Percentiles rank a stretch among this genome's conserved stretches.
Conservation (phyloP, 129 eudicot genomes). For the Erigeron canadensis region DNA sequence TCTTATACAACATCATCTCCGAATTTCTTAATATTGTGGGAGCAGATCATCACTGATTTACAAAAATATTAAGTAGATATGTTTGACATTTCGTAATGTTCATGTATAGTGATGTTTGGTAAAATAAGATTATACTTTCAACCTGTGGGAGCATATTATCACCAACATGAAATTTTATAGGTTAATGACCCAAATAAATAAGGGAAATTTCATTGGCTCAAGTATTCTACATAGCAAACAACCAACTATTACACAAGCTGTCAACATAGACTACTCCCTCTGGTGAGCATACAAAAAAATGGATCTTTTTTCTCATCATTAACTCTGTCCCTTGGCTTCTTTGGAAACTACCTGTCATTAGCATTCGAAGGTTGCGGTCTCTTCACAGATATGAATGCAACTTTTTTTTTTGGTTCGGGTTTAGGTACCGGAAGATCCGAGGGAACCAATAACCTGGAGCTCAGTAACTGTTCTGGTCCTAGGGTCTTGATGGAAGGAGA, state of each 20-base stretch:
- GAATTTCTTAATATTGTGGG: too few species aligned
- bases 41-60: too few species aligned
- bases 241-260: neutral
- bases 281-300: conserved; percentile 50
- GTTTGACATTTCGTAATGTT: too few species aligned
- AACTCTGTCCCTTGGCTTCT: conserved; percentile 26
- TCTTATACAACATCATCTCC: too few species aligned
- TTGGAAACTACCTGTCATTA: conserved; percentile 22
- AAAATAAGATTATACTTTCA: neutral
- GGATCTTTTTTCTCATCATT: conserved; percentile 41
- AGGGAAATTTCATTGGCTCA: neutral
- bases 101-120: too few species aligned
- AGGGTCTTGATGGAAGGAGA: conserved; percentile 3
- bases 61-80: too few species aligned
- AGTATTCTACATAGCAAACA: neutral
- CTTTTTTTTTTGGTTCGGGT: conserved; percentile 41
- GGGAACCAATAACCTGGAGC: conserved; percentile 16
- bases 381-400: conserved; percentile 72
- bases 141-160: neutral
- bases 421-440: conserved; percentile 16
- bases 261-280: conserved; percentile 23
- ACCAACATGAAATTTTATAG: neutral
- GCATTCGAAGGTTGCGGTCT: conserved; percentile 41
- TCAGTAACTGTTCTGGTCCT: conserved; percentile 21
- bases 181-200: neutral